These are phyloP conservation scores for Aureobasidium subglaciale DNA, from an alignment of 2,329 filamentous ascomycete genomes.

Conservation along the genomic window DNA sequence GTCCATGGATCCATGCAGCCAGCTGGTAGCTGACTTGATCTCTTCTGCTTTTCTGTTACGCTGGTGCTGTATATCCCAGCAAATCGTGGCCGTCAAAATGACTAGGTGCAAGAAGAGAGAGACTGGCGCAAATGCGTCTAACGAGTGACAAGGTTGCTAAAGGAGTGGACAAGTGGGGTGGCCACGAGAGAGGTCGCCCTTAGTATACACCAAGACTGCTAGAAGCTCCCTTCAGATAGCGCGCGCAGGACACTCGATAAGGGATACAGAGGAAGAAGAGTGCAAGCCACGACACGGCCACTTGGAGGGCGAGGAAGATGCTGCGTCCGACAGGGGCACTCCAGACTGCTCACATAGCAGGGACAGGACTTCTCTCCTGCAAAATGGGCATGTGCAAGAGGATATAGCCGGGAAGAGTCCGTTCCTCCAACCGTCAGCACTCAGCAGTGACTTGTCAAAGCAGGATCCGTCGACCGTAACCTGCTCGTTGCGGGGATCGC, in stretches of 20 bases:
- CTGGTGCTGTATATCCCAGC: slow-evolving; percentile 1
- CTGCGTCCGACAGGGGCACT: slow-evolving; percentile 4
- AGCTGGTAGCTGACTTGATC: neutral
- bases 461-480: neutral
- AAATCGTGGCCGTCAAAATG: neutral
- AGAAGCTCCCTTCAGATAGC: neutral
- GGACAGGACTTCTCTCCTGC: neutral
- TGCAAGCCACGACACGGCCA: neutral
- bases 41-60: neutral
- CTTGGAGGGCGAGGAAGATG: neutral
- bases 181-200: neutral
- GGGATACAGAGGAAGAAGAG: neutral
- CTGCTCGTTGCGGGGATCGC: slow-evolving; percentile 4
- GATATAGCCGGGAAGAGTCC: slow-evolving; percentile 12
- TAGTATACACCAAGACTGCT: neutral
- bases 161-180: neutral
- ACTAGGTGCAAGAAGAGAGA: neutral
- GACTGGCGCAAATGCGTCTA: neutral
- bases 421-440: slow-evolving; percentile 9
- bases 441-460: slow-evolving; percentile 6
- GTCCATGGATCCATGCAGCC: slow-evolving; percentile 11
- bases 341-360: slow-evolving; percentile 1
- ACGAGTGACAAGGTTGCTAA: neutral
- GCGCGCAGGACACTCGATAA: neutral
- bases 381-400: slow-evolving; percentile 5